Base-by-base conservation (phyloP, 345 rosid species). In the Mercurialis annua region DNA sequence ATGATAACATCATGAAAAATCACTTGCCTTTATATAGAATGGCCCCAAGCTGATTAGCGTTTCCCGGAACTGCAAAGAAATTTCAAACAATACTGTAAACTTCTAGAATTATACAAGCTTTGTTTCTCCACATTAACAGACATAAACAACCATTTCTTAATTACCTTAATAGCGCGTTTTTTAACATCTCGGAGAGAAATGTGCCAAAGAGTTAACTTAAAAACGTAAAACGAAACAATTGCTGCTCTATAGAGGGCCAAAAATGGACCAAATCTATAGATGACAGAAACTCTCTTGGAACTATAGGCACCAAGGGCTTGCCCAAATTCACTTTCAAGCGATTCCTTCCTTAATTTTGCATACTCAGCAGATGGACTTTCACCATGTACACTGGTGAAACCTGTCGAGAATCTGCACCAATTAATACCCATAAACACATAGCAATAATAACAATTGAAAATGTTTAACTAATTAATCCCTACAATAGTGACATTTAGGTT, bases 271-370 rank as follows among this genome's bases (percentile, higher is more conserved):
- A 91, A 86, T 26, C 81, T 85, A 66, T 84, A 89, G 24, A 82
- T 72, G 53, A 78, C 66, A 21, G 96, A 89, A 33, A 77, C 77
- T 65, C 85, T 78, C 76, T 82, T 83, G 60, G 97, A 83, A 77
- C 87, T 82, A 72, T 83, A 74, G 16, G 75, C 73, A 76, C 90
- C 95, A 59, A 89, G 89, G 62, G 85, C 85, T 47, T 76, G 81
- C 51, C 92, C 90, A 74, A 91, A 91, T 81, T 94, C 88, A 62
- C 86, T 87, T 80, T 91, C 99, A 50, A 94, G 86, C n/a, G 97
- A 91, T 77, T 94, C 96, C 87, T 87, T 91, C 81, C 98, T 85
- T 83, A 82, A 69, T 75, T 87, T 94, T 36, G 97, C 97, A 66
- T 91, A 92, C 74, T 89, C 88, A 12, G 81, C 83, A 11, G 97